Conservation (phyloP, 139 green algal genomes). For the Chlamydomonas schloesseri region DNA sequence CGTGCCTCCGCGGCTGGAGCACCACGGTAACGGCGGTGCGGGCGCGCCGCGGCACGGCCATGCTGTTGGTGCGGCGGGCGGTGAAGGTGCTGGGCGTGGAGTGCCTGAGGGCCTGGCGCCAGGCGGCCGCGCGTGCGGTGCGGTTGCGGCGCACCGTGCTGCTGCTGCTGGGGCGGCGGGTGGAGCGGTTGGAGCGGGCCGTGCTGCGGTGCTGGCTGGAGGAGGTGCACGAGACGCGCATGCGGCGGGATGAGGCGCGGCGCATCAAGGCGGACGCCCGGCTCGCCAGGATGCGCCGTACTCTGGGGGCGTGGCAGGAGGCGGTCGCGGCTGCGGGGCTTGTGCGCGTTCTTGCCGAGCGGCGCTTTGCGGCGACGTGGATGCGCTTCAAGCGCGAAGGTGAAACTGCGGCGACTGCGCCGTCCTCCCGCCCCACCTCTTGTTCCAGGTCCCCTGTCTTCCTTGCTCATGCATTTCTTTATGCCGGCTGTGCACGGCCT, state of each 20-base stretch:
- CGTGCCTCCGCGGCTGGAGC: neutral
- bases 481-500: no score
- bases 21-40: neutral
- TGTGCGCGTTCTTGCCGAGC: neutral
- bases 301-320: neutral
- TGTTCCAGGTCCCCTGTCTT: no score
- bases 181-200: neutral
- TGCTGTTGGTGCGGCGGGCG: neutral
- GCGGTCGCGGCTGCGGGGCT: neutral
- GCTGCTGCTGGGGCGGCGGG: neutral
- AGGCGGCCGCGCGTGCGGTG: neutral
- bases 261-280: neutral
- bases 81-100: neutral
- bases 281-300: neutral
- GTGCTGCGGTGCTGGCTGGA: constrained; percentile 3
- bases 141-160: neutral
- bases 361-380: neutral
- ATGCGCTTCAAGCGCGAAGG: neutral
- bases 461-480: no score
- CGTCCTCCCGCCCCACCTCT: no score
- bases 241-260: neutral
- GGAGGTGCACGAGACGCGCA: neutral
- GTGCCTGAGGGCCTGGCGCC: neutral
- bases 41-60: neutral
- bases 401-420: no score